Base-by-base conservation (phyloP, 805 yeast genomes). In the Saccharomycopsis vini region DNA sequence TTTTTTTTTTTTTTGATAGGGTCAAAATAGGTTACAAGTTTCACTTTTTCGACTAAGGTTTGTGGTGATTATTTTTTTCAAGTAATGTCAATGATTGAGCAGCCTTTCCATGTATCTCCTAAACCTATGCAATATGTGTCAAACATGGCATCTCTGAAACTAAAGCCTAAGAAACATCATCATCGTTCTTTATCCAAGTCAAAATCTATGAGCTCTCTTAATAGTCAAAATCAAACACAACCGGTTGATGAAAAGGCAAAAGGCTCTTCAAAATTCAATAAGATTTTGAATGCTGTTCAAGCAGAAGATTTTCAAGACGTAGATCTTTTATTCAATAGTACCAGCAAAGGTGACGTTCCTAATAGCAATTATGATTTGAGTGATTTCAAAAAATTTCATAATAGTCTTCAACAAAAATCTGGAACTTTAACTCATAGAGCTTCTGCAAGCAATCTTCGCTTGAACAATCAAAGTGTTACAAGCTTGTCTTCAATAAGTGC, bases 271-370 rank as follows among this genome's bases (percentile, higher is more conserved):
- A 38, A 32, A 18, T 44, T 33, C 23, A 39, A 39, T 5, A 41
- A 47, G 28, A 30, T 47, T 36, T 28, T 36, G 16, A 42, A 19
- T 18, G 46, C 44, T 23, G 42, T 37, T 7, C 32, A 43, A 18
- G 30, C 35, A 16, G 42, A 29, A 5, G 46, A 47, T 33, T 48
- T 48, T 41, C 51, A 48, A 28, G 51, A 48, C 30, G 45, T 48
- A 12, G 51, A 48, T 35, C 40, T 48, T 13, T 33, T 32, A 20
- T 18, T 19, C 15, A 24, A 22, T n/a, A 13, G 19, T 22, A 21
- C 30, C 12, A 20, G 18, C 13, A 23, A 21, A 18, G 29, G 13
- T 13, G 21, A 20, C 20, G 24, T 19, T 4, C 28, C 28, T 5
- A 29, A 34, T 31, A 18, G 10, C 15, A 37, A 45, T 32, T 21